Conservation (phyloP, 768 basidiomycete genomes). For the Tubosaeta sp. region DNA sequence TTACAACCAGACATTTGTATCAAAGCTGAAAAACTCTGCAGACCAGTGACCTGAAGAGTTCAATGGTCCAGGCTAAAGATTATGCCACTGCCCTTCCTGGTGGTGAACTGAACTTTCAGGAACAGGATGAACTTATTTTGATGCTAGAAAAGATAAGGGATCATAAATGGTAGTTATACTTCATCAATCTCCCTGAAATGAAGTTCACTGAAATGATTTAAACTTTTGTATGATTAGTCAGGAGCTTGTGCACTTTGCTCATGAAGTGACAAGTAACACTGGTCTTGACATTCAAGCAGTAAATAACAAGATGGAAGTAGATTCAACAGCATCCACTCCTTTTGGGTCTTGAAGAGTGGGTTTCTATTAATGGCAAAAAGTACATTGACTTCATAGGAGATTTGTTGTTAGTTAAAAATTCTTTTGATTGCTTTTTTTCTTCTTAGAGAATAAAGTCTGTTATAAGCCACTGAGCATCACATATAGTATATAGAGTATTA, state of each 20-base stretch:
- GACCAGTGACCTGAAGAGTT: slow-evolving; percentile 70
- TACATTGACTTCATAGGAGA: background rate
- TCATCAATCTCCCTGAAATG: too few species aligned
- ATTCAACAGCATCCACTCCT: slow-evolving; percentile 75
- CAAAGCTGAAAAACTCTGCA: slow-evolving; percentile 23
- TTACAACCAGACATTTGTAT: background rate
- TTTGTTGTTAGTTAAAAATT: too few species aligned
- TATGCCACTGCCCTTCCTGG: slow-evolving; percentile 58
- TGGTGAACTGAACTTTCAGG: slow-evolving; percentile 62
- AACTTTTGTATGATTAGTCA: slow-evolving; percentile 34
- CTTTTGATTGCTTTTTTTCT: too few species aligned
- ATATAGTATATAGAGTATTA: too few species aligned
- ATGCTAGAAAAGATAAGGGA: slow-evolving; percentile 64
- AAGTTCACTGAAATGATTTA: background rate
- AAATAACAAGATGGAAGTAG: slow-evolving; percentile 57
- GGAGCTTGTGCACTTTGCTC: slow-evolving; percentile 51
- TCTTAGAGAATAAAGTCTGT: too few species aligned
- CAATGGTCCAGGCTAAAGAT: slow-evolving; percentile 56
- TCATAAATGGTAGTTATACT: slow-evolving; percentile 40
- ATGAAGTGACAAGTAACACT: slow-evolving; percentile 36
- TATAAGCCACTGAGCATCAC: too few species aligned
- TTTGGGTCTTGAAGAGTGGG: slow-evolving; percentile 37
- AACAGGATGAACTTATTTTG: slow-evolving; percentile 66
- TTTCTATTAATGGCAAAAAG: too few species aligned
- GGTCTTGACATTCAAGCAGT: slow-evolving; percentile 19